These are phyloP conservation scores for Retiboletus flavoniger DNA, from an alignment of 1,284 basidiomycete genomes.

Conservation along the genomic window DNA sequence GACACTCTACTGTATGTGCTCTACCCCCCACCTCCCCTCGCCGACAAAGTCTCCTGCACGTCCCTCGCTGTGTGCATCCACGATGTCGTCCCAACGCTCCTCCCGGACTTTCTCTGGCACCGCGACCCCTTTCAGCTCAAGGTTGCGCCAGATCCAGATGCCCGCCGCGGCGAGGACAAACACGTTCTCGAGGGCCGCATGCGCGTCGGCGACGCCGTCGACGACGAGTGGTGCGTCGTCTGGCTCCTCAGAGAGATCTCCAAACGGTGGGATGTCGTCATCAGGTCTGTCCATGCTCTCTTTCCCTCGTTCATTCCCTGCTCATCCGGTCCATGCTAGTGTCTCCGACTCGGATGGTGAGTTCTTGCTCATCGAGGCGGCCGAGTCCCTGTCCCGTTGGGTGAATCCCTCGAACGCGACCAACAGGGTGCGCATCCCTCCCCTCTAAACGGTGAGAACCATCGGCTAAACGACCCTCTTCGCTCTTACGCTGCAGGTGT, in stretches of 20 bases:
- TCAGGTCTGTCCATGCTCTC: conserved; percentile 51
- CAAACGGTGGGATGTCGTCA: conserved; percentile 70
- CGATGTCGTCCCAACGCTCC: conserved; percentile 53
- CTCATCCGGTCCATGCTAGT: conserved; percentile 39
- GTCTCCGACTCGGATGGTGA: conserved; percentile 92
- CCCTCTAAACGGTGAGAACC: conserved; percentile 34
- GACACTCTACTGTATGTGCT: conserved; percentile 79
- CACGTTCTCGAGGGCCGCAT: conserved; percentile 73
- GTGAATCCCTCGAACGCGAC: conserved; percentile 86
- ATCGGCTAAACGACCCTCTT: conserved; percentile 31
- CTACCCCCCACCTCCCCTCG: conserved; percentile 52
- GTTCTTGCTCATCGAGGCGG: conserved; percentile 95
- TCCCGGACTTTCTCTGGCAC: conserved; percentile 82
- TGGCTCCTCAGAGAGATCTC: conserved; percentile 83
- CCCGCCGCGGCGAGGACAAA: conserved; percentile 31
- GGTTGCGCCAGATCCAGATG: conserved; percentile 49
- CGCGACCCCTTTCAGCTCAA: conserved; percentile 85
- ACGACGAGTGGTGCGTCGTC: conserved; percentile 94
- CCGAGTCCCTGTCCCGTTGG: conserved; percentile 88
- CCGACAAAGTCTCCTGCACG: conserved; percentile 61
- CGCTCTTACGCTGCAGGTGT: conserved; percentile 60
- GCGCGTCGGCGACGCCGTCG: conserved; percentile 89
- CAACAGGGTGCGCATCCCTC: conserved; percentile 73
- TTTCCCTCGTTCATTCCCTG: conserved; percentile 1
- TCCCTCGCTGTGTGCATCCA: conserved; percentile 71